Evolutionary conservation across 2,329 filamentous ascomycete genomes (phyloP), one percentile per base, ranked within the genome.

Genomic region (Ophiostoma australiae): DNA sequence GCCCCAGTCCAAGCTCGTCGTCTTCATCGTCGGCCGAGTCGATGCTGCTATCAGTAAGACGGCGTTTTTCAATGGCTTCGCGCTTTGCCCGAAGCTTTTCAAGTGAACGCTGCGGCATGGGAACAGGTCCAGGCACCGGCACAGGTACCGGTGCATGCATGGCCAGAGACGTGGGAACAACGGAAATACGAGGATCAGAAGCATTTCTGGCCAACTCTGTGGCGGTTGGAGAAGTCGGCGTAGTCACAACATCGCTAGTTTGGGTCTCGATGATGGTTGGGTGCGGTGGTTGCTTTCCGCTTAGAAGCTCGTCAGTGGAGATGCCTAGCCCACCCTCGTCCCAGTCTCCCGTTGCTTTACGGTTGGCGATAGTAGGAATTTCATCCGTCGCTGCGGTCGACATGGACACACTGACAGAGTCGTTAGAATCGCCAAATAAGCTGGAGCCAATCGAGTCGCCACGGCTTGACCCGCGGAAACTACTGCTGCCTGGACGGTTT

Each of bases 21-120:
- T 97, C 94, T 80, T 97, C 94, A 75, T 97, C 94, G 76, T 97
- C 94, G 4, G 94, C 94, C 39, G 92, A 97, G 76, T 97, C 94
- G 17, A 88, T 89, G 70, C 83, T 87, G 48, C 91, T 89, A 75
- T 97, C 92, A 52, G 20, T 15, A 2, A 88, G 81, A 20, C 87
- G 86, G 65, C 89, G 86, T 75, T 88, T 92, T 76, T 97, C 92
- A 44, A 92, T 80, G 7, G 89, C 89, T 74, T 93, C 91, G 41
- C 90, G 88, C 79, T 91, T 94, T 3, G 88, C 87, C 74, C 87
- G 88, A 33, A 93, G 86, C 74, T 90, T 89, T 76, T 97, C 93
- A 1, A 88, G 83, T 4, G 91, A 92, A 35, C 89, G 88, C 73
- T 87, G 89, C 58, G 86, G 27, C 58, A 63, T 33, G 13, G 58